Percentiles rank a stretch among this genome's conserved stretches.
phyloP scores from a whole-genome alignment of 2,329 filamentous ascomycete genomes.

The Fusarium fracticaudum region DNA sequence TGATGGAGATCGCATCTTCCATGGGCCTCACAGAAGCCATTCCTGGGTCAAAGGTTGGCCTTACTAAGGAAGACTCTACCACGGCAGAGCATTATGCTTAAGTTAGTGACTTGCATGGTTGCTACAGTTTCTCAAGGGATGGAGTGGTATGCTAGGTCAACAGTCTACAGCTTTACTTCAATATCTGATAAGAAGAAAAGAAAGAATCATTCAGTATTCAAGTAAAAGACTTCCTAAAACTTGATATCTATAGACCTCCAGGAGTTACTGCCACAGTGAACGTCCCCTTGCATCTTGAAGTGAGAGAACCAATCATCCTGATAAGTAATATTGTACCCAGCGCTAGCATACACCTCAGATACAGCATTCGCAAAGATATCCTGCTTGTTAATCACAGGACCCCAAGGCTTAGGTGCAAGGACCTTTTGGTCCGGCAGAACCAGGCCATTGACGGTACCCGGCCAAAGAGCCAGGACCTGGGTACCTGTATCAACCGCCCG shows the following conservation, averaged over 20 bases:
- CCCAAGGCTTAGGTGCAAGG: conserved; percentile 42
- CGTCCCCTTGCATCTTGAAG: conserved; percentile 36
- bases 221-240: background rate
- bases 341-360: conserved; percentile 32
- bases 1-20: background rate
- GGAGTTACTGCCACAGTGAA: conserved; percentile 39
- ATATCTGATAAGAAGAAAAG: background rate
- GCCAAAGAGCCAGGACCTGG: conserved; percentile 16
- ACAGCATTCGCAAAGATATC: conserved; percentile 42
- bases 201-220: background rate
- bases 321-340: conserved; percentile 32
- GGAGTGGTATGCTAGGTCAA: background rate
- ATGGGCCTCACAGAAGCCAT: background rate
- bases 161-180: too few species aligned
- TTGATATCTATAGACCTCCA: conserved; percentile 5
- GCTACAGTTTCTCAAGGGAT: background rate
- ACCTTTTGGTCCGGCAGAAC: conserved; percentile 23
- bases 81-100: background rate
- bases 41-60: background rate
- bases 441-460: conserved; percentile 34
- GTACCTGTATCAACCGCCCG: background rate
- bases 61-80: background rate
- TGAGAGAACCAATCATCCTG: conserved; percentile 45
- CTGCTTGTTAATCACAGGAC: conserved; percentile 36
- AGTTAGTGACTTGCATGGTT: background rate